Conservation (phyloP, 129 eudicot genomes). For the Flaveria ramosissima region DNA sequence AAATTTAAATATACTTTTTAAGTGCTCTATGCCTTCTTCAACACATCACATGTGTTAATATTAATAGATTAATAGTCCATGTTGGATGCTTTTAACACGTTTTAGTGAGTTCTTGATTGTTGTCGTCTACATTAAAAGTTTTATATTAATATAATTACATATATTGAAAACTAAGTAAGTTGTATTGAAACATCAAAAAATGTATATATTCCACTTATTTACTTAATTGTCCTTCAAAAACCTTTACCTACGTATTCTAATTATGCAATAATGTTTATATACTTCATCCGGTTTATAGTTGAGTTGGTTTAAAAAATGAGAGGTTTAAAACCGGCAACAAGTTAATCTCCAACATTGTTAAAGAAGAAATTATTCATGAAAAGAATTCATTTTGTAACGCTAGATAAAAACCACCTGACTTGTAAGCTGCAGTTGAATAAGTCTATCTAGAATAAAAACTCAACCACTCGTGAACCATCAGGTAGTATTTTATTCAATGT, state of each 20-base stretch:
- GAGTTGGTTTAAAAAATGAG: no score
- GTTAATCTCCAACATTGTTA: no score
- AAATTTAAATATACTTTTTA: not conserved
- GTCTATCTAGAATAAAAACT: no score
- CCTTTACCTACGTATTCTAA: not conserved
- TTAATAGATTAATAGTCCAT: not conserved
- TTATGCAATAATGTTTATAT: not conserved
- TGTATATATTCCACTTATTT: not conserved
- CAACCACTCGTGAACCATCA: no score
- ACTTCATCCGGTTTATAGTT: not conserved
- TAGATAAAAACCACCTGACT: no score
- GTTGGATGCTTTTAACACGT: slow-evolving; percentile 14
- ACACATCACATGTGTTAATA: slow-evolving; percentile 21
- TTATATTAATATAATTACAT: not conserved
- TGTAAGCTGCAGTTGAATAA: no score
- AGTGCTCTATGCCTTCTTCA: not conserved
- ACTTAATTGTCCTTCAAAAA: not conserved
- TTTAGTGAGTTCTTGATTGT: not conserved
- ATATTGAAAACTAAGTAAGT: no score
- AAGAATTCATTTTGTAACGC: not conserved
- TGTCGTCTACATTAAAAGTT: not conserved
- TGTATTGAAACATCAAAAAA: not conserved
- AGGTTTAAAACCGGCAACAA: no score
- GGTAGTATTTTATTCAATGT: no score
- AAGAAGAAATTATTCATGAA: not conserved